Base-by-base conservation (phyloP, 1,284 basidiomycete species). In the Austroboletus olivaceoglutinosus region DNA sequence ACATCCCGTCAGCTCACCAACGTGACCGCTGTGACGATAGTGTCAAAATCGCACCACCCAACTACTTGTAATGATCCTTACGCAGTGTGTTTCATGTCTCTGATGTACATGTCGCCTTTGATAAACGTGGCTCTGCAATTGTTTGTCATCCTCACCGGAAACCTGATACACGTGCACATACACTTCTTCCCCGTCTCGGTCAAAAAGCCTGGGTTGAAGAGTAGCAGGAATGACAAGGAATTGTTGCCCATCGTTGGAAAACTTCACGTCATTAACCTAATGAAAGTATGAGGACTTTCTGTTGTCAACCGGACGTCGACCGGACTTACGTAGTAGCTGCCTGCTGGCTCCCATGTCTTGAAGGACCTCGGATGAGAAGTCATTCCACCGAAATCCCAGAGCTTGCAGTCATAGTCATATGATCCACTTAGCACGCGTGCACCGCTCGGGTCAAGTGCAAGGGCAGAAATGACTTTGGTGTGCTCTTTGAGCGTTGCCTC, bases 311-410 rank as follows among this genome's bases (percentile, higher is more conserved):
- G 18, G 19, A 31, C 57, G 47, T 41, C 18, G 36, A 48, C 53
- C 21, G 54, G 51, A 77, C 88, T 48, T 64, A 94, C 93, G 73
- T 95, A 86, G 72, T 99, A 98, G 59, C 86, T 91, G 53, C 91
- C 93, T 51, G 89, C 85, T 52, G 94, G 91, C 69, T 99, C 94
- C 82, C 91, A 98, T 56, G 82, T 90, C 73, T 93, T 91, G 81
- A 99, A 99, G 15, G 97, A 95, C 67, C 91, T 90, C 69, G 83
- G 82, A 62, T 89, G 80, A 56, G 79, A 74, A 61, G 91, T 89
- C 96, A 99, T 99, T 8, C 97, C 97, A 62, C 96, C 97, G 73
- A 99, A 99, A 71, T 99, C 97, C 95, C 95, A 99, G 47, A 99
- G 72, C 71, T 98, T 98, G 71, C 91, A 88, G 70, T 96, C 92